Percentiles rank a stretch among this genome's conserved stretches.
These are phyloP conservation scores for Nicotiana attenuata DNA, from an alignment of 257 asterid genomes.

Conservation along the genomic window DNA sequence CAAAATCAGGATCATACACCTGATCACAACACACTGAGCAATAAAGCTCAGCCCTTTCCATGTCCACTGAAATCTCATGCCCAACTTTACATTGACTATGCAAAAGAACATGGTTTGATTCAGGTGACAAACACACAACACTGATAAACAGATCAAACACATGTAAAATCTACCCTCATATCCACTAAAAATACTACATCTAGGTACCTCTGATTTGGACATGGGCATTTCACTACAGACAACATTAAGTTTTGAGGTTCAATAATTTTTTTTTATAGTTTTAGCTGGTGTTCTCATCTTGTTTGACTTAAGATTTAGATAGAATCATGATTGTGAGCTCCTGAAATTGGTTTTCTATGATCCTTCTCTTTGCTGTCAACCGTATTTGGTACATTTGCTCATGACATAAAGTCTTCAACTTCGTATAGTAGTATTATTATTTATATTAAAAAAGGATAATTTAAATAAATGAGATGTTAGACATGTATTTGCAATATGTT, in stretches of 20 bases:
- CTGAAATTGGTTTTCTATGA: neutral
- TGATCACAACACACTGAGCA: constrained; percentile 76
- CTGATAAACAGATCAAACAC: constrained; percentile 73
- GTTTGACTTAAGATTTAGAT: neutral
- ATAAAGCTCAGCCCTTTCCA: constrained; percentile 70
- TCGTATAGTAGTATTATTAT: too few relatives aligned
- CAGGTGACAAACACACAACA: constrained; percentile 34
- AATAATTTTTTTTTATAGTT: neutral
- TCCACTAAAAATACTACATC: constrained; percentile 54
- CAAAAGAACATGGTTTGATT: constrained; percentile 45
- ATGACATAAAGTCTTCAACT: neutral
- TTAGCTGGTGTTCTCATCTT: neutral
- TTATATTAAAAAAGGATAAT: too few relatives aligned
- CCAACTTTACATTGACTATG: constrained; percentile 43
- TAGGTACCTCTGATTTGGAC: constrained; percentile 40
- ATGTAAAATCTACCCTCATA: constrained; percentile 41
- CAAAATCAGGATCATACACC: constrained; percentile 74
- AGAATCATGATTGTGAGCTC: neutral
- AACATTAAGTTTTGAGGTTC: neutral
- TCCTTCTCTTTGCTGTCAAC: neutral
- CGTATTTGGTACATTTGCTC: neutral
- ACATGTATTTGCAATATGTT: too few relatives aligned
- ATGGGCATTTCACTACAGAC: neutral
- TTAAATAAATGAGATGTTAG: too few relatives aligned
- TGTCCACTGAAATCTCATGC: constrained; percentile 63